phyloP scores from a whole-genome alignment of 345 rosid genomes.

The Ailanthus altissimus region DNA sequence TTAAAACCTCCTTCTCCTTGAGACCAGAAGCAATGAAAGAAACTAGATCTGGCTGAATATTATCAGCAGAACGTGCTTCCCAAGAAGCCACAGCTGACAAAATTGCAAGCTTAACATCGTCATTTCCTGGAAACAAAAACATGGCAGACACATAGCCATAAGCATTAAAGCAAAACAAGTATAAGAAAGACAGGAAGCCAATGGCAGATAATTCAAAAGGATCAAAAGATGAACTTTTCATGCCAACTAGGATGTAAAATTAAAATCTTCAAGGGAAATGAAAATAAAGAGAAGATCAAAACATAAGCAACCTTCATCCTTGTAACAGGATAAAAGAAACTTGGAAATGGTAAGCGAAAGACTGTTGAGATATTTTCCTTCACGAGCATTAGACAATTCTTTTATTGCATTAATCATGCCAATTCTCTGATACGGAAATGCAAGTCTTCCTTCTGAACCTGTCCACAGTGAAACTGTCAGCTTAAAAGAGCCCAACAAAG shows the following conservation, averaged over 20 bases:
- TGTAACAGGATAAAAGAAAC: constrained; percentile 74
- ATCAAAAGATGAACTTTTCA: not conserved
- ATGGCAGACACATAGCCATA: not conserved
- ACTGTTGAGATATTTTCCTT: constrained; percentile 72
- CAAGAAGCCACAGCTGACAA: constrained; percentile 74
- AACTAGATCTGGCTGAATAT: constrained; percentile 65
- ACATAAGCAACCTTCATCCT: constrained; percentile 67
- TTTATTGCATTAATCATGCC: constrained; percentile 85
- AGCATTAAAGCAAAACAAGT: not conserved
- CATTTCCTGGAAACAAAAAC: constrained; percentile 61
- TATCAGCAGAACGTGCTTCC: constrained; percentile 68
- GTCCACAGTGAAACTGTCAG: constrained; percentile 27
- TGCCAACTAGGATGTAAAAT: constrained; percentile 14
- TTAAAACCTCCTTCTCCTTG: constrained; percentile 86
- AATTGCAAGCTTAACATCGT: constrained; percentile 83
- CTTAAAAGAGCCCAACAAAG: constrained; percentile 21
- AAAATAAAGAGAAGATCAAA: constrained; percentile 13
- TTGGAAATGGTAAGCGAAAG: constrained; percentile 53
- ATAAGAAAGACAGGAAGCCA: not conserved
- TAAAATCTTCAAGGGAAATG: constrained; percentile 4
- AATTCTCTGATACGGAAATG: constrained; percentile 82
- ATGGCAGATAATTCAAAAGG: constrained; percentile 12
- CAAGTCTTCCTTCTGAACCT: constrained; percentile 97
- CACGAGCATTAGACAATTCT: constrained; percentile 81
- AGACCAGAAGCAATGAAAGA: constrained; percentile 78